Conservation (phyloP, 306 rosid species). For the Cucumis cinereus region DNA sequence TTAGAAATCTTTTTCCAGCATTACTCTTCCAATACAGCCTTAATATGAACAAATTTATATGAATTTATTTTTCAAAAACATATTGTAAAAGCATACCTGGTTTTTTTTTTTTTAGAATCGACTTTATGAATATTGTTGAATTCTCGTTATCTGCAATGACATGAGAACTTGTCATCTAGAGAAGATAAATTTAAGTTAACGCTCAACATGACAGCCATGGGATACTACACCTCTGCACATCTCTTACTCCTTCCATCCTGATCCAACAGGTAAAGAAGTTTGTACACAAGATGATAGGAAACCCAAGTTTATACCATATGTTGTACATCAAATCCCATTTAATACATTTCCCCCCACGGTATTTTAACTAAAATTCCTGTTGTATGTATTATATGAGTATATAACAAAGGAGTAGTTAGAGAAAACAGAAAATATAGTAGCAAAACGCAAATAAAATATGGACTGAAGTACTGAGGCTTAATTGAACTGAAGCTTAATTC, state of each 20-base stretch:
- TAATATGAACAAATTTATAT: not conserved
- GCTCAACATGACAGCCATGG: not conserved
- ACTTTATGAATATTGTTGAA: conserved; percentile 2
- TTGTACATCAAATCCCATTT: not conserved
- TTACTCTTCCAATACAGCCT: not conserved
- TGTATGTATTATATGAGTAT: not conserved
- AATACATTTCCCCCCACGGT: not conserved
- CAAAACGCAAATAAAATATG: no score
- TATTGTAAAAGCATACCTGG: not conserved
- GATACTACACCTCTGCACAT: not conserved
- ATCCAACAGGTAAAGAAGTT: not conserved
- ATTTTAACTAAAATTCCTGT: not conserved
- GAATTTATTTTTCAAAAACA: not conserved
- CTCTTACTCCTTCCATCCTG: not conserved
- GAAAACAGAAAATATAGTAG: not conserved
- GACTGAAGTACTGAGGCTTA: no score
- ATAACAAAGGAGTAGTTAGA: not conserved
- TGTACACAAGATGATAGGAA: not conserved
- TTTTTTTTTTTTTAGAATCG: not conserved
- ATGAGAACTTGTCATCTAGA: conserved; percentile 5
- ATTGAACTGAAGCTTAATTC: no score
- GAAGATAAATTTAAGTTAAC: not conserved
- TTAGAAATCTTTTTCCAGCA: not conserved
- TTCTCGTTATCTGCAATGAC: conserved; percentile 5
- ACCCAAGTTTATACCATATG: not conserved